These are phyloP conservation scores for Cephalotrichum gorgonifer DNA, from an alignment of 2,329 filamentous ascomycete species.

Conservation along the genomic window DNA sequence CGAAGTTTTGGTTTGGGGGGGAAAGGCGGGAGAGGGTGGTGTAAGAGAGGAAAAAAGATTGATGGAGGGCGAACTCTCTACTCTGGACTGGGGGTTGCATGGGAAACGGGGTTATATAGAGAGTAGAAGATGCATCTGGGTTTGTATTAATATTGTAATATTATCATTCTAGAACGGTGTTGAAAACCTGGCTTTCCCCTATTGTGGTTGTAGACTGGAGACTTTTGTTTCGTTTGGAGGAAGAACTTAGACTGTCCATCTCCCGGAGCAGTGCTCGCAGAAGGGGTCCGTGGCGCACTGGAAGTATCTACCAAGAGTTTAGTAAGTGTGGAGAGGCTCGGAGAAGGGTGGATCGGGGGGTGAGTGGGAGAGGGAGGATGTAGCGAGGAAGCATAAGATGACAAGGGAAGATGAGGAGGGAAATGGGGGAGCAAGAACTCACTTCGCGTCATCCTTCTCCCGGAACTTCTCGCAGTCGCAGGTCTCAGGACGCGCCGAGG, in stretches of 20 bases:
- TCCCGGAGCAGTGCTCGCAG: conserved; percentile 2
- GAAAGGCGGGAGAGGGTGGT: not conserved
- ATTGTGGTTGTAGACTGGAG: not conserved
- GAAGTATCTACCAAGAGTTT: not conserved
- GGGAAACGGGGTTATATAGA: conserved; percentile 1
- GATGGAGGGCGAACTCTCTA: not conserved
- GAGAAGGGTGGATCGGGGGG: not conserved
- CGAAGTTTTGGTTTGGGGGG: not conserved
- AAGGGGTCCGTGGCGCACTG: conserved; percentile 2
- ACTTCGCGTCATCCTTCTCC: not conserved
- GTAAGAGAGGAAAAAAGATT: not conserved
- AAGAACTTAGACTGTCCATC: not conserved
- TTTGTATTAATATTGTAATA: conserved; percentile 6
- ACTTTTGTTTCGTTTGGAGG: not conserved
- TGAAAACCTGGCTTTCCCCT: not conserved
- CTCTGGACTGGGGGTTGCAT: not conserved
- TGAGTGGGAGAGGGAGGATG: not conserved
- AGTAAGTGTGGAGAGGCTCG: not conserved
- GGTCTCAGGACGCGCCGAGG: not conserved
- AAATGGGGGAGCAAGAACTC: not conserved
- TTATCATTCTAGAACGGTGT: not conserved
- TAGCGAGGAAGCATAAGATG: too few relatives aligned
- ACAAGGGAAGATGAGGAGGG: not conserved
- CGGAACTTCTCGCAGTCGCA: not conserved
- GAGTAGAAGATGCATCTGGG: not conserved